A percentile compares a stretch with the other conserved stretches of the same genome.
Conservation (phyloP, 257 asterid species). For the Mitragyna speciosa region DNA sequence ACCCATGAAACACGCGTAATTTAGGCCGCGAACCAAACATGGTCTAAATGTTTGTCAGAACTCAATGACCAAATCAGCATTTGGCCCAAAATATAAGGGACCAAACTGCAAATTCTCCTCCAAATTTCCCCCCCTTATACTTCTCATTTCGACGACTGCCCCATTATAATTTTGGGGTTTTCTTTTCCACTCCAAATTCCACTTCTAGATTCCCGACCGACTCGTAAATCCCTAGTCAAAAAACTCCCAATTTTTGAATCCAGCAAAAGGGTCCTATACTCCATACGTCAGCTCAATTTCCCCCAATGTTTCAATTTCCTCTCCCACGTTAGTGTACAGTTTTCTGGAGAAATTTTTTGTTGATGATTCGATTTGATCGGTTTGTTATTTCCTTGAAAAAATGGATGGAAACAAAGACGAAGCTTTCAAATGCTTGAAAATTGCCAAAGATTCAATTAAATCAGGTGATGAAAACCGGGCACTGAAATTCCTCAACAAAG, state of each 20-base stretch:
- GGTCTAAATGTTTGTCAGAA: neutral
- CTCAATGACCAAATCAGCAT: neutral
- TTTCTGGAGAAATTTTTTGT: neutral
- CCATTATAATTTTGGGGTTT: neutral
- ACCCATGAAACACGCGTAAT: neutral
- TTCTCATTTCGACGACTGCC: neutral
- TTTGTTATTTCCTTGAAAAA: neutral
- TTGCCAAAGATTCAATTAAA: constrained; percentile 62
- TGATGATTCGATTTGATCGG: neutral
- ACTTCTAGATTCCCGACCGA: constrained; percentile 17
- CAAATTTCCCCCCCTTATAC: neutral
- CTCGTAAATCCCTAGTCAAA: neutral
- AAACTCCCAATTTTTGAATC: constrained; percentile 9
- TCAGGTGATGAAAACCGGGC: constrained; percentile 81
- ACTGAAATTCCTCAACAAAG: constrained; percentile 67
- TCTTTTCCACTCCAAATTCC: neutral
- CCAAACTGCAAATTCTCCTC: neutral
- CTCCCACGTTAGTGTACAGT: neutral
- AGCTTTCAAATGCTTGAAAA: constrained; percentile 79
- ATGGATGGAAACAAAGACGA: constrained; percentile 99
- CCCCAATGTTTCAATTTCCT: neutral
- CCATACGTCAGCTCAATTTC: neutral
- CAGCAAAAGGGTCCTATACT: neutral
- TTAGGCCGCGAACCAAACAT: neutral
- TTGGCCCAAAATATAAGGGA: neutral